A percentile compares a stretch with the other conserved stretches of the same genome.
phyloP scores from a whole-genome alignment of 2,329 filamentous ascomycete genomes.

The Cordyceps militaris region DNA sequence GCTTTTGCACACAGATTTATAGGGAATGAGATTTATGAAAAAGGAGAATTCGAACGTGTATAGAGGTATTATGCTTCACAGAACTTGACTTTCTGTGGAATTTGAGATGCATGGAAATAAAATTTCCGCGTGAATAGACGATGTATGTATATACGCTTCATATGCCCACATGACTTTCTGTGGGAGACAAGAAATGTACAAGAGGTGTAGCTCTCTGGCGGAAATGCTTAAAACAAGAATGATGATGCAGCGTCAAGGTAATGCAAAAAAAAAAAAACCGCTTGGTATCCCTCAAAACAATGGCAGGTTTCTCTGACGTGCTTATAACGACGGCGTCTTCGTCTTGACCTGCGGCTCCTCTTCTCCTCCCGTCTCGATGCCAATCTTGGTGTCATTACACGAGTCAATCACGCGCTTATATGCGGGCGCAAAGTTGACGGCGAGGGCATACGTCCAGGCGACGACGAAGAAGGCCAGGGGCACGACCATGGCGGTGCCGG shows the following conservation, averaged over 20 bases:
- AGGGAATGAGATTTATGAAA: not conserved
- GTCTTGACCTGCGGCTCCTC: conserved; percentile 11
- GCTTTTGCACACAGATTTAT: not conserved
- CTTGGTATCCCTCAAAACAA: not conserved
- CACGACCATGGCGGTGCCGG: conserved; percentile 58
- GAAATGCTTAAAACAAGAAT: too few species aligned
- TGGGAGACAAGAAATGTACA: not conserved
- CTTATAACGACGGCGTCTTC: not conserved
- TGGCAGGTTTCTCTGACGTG: not conserved
- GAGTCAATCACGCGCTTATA: conserved; percentile 59
- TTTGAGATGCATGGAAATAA: too few species aligned
- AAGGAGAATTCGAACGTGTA: not conserved
- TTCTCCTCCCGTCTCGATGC: conserved; percentile 25
- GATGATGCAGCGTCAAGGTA: not conserved
- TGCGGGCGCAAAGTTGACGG: conserved; percentile 59
- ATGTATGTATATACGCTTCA: not conserved
- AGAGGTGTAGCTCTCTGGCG: too few species aligned
- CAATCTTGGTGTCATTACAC: conserved; percentile 40
- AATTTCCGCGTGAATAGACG: too few species aligned
- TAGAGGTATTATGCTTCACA: too few species aligned
- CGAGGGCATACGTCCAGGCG: conserved; percentile 49
- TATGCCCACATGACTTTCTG: not conserved
- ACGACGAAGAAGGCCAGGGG: conserved; percentile 53
- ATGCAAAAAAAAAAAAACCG: not conserved
- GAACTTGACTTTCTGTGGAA: too few species aligned